A percentile compares a stretch with the other conserved stretches of the same genome.
These are phyloP conservation scores for Nakaseomyces nivariensis DNA, from an alignment of 1,139 yeast genomes.

Conservation along the genomic window DNA sequence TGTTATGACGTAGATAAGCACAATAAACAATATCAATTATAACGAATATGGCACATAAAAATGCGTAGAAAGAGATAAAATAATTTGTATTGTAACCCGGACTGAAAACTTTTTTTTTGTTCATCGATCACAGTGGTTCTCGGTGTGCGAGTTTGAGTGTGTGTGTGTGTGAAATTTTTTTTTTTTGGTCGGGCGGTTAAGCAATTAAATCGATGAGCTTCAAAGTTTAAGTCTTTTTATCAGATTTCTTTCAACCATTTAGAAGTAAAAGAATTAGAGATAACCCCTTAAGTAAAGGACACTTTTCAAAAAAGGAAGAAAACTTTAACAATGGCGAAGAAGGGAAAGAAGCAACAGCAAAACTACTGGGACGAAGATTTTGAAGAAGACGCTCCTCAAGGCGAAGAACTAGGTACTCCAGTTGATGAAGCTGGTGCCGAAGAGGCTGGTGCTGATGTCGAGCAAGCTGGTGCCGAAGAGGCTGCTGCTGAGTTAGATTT, in stretches of 20 bases:
- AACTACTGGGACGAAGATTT: constrained; percentile 81
- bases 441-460: constrained; percentile 31
- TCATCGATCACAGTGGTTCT: too few species aligned
- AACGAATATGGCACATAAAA: too few species aligned
- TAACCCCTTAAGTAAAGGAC: too few species aligned
- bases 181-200: background rate
- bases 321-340: constrained; percentile 30
- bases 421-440: constrained; percentile 13
- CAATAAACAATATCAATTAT: too few species aligned
- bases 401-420: constrained; percentile 43
- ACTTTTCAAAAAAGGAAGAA: too few species aligned
- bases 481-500: constrained; percentile 45
- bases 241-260: too few species aligned
- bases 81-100: too few species aligned
- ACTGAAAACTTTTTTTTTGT: background rate
- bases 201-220: background rate
- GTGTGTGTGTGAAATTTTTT: background rate
- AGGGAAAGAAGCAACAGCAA: constrained; percentile 41
- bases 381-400: constrained; percentile 46
- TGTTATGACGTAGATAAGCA: too few species aligned
- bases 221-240: background rate
- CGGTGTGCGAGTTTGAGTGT: too few species aligned
- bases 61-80: too few species aligned
- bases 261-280: too few species aligned
- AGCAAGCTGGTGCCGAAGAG: constrained; percentile 19